A percentile compares a stretch with the other conserved stretches of the same genome.
phyloP scores from a whole-genome alignment of 1,139 yeast genomes.

The Barnettozyma hawaiiensis region DNA sequence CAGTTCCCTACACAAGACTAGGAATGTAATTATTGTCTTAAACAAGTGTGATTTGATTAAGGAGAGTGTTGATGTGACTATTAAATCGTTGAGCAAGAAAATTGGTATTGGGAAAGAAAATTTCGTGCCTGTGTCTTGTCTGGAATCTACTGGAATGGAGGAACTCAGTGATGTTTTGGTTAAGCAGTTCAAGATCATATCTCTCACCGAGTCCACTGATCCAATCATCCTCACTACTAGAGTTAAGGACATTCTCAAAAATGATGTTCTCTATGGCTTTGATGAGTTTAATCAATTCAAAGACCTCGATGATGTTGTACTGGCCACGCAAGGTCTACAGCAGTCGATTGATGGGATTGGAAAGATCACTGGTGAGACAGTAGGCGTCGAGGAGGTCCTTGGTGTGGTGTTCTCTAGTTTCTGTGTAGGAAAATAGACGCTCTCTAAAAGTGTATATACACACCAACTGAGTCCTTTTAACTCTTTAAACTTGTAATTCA shows the following conservation, averaged over 20 bases:
- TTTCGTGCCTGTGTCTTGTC: constrained; percentile 59
- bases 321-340: constrained; percentile 74
- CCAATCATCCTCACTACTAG: constrained; percentile 71
- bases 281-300: constrained; percentile 50
- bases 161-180: constrained; percentile 38
- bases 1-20: constrained; percentile 27
- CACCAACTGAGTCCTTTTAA: no score
- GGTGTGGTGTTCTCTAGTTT: constrained; percentile 89
- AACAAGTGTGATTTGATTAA: constrained; percentile 58
- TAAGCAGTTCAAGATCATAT: constrained; percentile 41
- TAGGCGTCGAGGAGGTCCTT: constrained; percentile 85
- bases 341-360: constrained; percentile 85
- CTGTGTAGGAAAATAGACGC: constrained; percentile 76
- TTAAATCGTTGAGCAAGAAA: constrained; percentile 23
- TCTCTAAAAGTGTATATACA: no score
- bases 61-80: constrained; percentile 22
- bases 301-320: constrained; percentile 61
- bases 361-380: constrained; percentile 81
- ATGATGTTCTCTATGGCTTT: constrained; percentile 73
- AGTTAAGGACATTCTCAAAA: constrained; percentile 61
- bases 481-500: no score
- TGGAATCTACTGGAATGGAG: constrained; percentile 49
- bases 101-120: constrained; percentile 27
- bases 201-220: constrained; percentile 45
- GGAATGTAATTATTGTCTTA: constrained; percentile 41